Evolutionary conservation across 176 grass and related monocot genomes (phyloP), one percentile per base, ranked within the genome.

Genomic region (Panicum miliaceum): DNA sequence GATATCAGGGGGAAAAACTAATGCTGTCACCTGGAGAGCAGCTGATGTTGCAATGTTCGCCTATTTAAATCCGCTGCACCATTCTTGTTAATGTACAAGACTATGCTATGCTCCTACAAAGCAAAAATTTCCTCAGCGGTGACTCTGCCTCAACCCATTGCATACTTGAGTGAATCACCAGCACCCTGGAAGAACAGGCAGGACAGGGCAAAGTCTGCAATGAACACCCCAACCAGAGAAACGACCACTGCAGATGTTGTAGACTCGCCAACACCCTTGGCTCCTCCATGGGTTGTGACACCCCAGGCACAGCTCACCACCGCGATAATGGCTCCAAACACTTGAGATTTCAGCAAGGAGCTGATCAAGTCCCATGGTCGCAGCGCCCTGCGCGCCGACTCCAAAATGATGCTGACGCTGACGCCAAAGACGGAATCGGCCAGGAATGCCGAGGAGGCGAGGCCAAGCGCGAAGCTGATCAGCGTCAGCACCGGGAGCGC

Each of bases 251-350:
- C 96, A 9, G 96, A 96, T 18, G 96, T 99, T 9, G 96, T 94
- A 34, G 93, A 94, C 90, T 99, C 96, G 36, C 96, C 96, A 5
- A 99, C 93, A 4, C 93, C 93, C 78, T 99, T 99, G 36, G 96
- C 96, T 40, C 96, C 96, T 16, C 96, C 96, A 51, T 91, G 91
- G 11, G 93, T 99, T 5, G 96, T 99, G 35, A 94, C 84, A 13
- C 96, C 96, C 96, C 96, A 99, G 13, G 96, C 96, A 50, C 93
- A 99, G 88, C 96, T 99, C 25, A 99, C 90, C 18, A 96, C 83
- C 18, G 96, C 80, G 36, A 99, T 94, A 52, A 95, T 90, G n/a
- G 81, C 93, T 6, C 96, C 96, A 47, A 99, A 96, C 47, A 99
- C 96, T 51, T 95, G 91, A 32, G 96, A 94, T 76, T 99, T 99